Conservation (phyloP, 2,329 filamentous ascomycete genomes). For the Mycogone perniciosa region DNA sequence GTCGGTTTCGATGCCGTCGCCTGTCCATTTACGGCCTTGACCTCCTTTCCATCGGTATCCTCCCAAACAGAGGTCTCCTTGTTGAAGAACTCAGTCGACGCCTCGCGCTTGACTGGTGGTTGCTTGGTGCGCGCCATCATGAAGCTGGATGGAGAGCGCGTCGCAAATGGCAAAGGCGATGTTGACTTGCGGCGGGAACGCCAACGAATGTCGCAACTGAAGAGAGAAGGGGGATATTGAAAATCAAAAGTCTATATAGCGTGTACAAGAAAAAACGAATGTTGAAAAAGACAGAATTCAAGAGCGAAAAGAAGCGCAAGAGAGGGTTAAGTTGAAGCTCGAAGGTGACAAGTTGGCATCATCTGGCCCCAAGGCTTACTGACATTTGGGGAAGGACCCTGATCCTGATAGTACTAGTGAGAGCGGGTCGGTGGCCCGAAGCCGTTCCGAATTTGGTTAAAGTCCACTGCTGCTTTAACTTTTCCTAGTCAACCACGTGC, state of each 20-base stretch:
- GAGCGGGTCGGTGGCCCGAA: neutral
- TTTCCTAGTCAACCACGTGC: no score
- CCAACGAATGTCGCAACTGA: neutral
- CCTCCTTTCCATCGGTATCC: conserved; percentile 24
- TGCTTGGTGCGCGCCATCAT: conserved; percentile 69
- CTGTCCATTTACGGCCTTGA: conserved; percentile 19
- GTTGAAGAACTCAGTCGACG: conserved; percentile 60
- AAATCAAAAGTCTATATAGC: neutral
- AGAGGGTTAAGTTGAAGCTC: neutral
- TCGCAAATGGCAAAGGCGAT: neutral
- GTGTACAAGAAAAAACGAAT: neutral
- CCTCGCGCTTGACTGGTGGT: conserved; percentile 57
- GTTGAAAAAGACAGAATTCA: neutral
- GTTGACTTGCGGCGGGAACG: neutral
- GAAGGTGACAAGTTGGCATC: conserved; percentile 13
- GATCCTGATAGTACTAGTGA: conserved; percentile 3
- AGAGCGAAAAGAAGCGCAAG: neutral
- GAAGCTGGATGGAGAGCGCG: neutral
- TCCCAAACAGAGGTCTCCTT: conserved; percentile 37
- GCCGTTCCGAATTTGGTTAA: conserved; percentile 2
- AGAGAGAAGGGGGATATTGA: neutral
- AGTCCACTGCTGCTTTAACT: neutral
- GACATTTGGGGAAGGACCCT: conserved; percentile 13
- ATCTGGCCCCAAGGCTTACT: conserved; percentile 8
- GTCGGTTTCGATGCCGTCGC: conserved; percentile 20